These are phyloP conservation scores for Parachaetomium inaequale DNA, from an alignment of 495 filamentous ascomycete species.

Conservation along the genomic window DNA sequence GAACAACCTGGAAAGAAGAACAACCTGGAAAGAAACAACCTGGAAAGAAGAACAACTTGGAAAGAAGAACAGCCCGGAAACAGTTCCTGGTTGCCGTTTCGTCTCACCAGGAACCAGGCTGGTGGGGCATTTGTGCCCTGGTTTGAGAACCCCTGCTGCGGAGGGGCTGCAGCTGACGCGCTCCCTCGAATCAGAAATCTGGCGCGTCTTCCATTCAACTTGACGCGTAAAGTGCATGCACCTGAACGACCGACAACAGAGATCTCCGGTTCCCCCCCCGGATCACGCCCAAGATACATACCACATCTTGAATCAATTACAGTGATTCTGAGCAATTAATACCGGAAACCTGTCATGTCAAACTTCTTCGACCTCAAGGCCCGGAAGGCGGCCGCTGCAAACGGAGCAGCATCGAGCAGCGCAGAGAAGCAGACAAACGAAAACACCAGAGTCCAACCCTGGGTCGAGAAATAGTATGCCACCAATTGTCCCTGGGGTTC, in stretches of 20 bases:
- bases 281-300: background rate
- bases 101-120: too few relatives aligned
- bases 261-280: too few relatives aligned
- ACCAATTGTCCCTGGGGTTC: background rate
- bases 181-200: background rate
- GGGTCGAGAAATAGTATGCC: constrained; percentile 99
- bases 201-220: constrained; percentile 5
- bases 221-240: constrained; percentile 23
- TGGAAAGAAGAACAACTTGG: too few relatives aligned
- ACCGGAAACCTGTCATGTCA: constrained; percentile 47
- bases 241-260: background rate
- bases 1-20: too few relatives aligned
- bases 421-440: constrained; percentile 56
- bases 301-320: background rate
- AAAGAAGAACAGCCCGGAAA: too few relatives aligned
- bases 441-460: constrained; percentile 70
- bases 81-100: background rate
- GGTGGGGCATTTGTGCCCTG: background rate
- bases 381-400: constrained; percentile 73
- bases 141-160: too few relatives aligned
- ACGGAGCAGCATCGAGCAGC: constrained; percentile 49
- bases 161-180: constrained; percentile 7
- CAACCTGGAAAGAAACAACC: too few relatives aligned
- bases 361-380: constrained; percentile 96
- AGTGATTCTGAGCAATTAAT: background rate